Conservation (phyloP, 371 early-diverging fungal species). For the Mucor saturninus region DNA sequence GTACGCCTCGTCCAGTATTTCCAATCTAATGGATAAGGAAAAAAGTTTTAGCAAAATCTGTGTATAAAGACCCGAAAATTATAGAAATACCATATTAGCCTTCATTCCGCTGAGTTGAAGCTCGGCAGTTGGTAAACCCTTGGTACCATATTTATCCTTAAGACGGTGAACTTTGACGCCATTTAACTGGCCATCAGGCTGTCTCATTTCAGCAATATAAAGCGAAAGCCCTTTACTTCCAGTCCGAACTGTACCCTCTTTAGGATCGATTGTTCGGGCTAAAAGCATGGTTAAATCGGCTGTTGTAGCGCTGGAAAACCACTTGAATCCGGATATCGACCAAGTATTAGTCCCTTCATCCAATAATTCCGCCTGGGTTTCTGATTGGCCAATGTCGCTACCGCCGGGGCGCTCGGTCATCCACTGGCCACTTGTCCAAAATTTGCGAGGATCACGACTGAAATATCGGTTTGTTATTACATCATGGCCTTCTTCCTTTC, state of each 20-base stretch:
- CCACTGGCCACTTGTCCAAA: slow-evolving; percentile 77
- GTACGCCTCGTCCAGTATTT: slow-evolving; percentile 58
- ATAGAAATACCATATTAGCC: slow-evolving; percentile 49
- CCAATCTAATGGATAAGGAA: slow-evolving; percentile 40
- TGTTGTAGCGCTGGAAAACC: slow-evolving; percentile 76
- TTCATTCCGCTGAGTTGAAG: slow-evolving; percentile 61
- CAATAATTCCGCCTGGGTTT: slow-evolving; percentile 59
- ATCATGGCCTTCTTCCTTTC: no score
- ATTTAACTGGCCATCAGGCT: slow-evolving; percentile 59
- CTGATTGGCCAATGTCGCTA: slow-evolving; percentile 54
- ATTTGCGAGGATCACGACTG: slow-evolving; percentile 59
- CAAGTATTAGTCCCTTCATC: slow-evolving; percentile 47
- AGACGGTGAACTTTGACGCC: slow-evolving; percentile 66
- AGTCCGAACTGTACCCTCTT: slow-evolving; percentile 32
- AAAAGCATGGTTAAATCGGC: slow-evolving; percentile 70
- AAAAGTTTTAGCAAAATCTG: not conserved
- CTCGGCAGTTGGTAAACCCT: slow-evolving; percentile 77
- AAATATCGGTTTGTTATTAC: not conserved
- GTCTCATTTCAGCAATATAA: slow-evolving; percentile 62
- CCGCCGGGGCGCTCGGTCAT: slow-evolving; percentile 81
- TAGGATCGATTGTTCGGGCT: slow-evolving; percentile 60
- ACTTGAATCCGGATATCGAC: slow-evolving; percentile 71
- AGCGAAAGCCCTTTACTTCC: slow-evolving; percentile 67
- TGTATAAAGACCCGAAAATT: not conserved
- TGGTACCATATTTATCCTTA: slow-evolving; percentile 73